Evolutionary conservation across 108 stramenopile species (phyloP), one percentile per base, ranked within the genome.

Genomic region (Cyclotella sp.): DNA sequence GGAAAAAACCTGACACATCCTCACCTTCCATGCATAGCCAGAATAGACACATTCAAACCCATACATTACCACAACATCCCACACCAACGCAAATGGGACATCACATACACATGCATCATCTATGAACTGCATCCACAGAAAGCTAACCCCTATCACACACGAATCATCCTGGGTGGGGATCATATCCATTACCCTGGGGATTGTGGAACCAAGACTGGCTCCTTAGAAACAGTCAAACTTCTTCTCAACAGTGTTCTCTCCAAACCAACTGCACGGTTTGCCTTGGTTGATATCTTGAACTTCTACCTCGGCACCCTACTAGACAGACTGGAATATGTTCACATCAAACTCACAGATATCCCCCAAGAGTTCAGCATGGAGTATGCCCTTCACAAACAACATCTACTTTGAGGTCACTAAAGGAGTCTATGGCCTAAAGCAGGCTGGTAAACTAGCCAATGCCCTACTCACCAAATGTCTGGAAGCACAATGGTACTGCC

Each of bases 371-470:
- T 58, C 55, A 49, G 3, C 9, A 3, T 7, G n/a, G 47, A 49
- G 3, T 49, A 49, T 16, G 6, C 3, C 47, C 34, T 34, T 6
- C 34, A 34, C 34, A 34, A 5, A 34, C 34, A 34, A 19, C 19
- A 51, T 58, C 24, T 58, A 58, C 57, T 28, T 58, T 58, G 21
- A 27, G 24, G 27, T 28, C 18, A 39, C 40, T 1, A 61, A 83
- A 1, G 78, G 87, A 6, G 71, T 80, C 68, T 88, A 88, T 47
- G 81, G 84, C 21, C 78, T 85, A 0, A 63, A 70, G 0, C 84
- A 85, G 42, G 80, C 80, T 2, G 81, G 86, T 58, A 70, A 57
- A 16, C 70, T 87, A 26, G 69, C 85, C 39, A 79, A 82, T 26
- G 63, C 70, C 16, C 55, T 64, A 5, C 71, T 85, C 47, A 1